A percentile compares a stretch with the other conserved stretches of the same genome.
Conservation (phyloP, 2,329 filamentous ascomycete species). For the Trichoderma sp. region DNA sequence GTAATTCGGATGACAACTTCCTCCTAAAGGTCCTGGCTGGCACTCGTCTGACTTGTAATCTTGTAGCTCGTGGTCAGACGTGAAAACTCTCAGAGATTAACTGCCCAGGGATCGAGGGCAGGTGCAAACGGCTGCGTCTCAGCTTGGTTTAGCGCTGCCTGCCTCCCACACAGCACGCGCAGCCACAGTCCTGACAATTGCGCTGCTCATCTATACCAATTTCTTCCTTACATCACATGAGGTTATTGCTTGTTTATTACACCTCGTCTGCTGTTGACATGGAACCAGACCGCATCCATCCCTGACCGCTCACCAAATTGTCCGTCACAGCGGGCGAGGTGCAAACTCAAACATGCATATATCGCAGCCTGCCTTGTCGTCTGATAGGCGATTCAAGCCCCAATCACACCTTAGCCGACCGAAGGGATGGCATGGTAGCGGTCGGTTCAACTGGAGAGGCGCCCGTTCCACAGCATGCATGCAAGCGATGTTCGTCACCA, state of each 20-base stretch:
- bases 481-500: slow-evolving; percentile 25
- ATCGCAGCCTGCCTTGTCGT: background rate
- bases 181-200: slow-evolving; percentile 2
- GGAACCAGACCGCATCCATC: too few relatives aligned
- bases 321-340: too few relatives aligned
- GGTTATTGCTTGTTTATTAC: background rate
- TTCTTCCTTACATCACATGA: background rate
- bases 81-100: slow-evolving; percentile 16
- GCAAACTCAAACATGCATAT: background rate
- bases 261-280: background rate
- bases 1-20: too few relatives aligned
- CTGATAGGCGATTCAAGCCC: background rate
- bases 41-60: too few relatives aligned
- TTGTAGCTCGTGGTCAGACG: background rate
- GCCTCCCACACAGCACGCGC: background rate
- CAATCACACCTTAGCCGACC: slow-evolving; percentile 13
- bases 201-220: background rate
- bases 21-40: too few relatives aligned
- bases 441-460: slow-evolving; percentile 12
- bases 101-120: background rate
- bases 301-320: too few relatives aligned
- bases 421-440: slow-evolving; percentile 8
- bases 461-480: slow-evolving; percentile 23
- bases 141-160: slow-evolving; percentile 5
- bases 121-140: slow-evolving; percentile 17